These are phyloP conservation scores for Fomitopsis pinicola DNA, from an alignment of 1,284 basidiomycete genomes.

Conservation along the genomic window DNA sequence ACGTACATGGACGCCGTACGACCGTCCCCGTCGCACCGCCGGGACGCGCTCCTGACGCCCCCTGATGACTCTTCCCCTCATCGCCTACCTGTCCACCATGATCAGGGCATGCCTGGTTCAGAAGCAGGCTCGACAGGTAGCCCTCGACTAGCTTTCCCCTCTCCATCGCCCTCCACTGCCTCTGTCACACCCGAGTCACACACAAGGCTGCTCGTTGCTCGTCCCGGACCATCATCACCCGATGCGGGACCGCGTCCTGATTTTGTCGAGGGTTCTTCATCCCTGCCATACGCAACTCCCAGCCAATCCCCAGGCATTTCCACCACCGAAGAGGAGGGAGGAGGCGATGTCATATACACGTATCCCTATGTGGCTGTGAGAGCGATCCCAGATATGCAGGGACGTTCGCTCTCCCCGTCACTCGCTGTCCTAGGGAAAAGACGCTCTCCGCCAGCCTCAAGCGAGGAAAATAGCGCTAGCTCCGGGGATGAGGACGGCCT, in stretches of 20 bases:
- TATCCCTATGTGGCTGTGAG: not conserved
- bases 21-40: not conserved
- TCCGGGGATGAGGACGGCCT: slow-evolving; percentile 28
- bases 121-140: not conserved
- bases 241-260: slow-evolving; percentile 14
- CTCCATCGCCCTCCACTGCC: not conserved
- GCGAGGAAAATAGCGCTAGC: slow-evolving; percentile 31
- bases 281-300: slow-evolving; percentile 19
- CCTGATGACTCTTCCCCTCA: not conserved
- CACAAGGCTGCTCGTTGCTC: slow-evolving; percentile 7
- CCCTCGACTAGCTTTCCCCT: not conserved
- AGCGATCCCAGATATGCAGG: not conserved
- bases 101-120: not conserved
- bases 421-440: not conserved
- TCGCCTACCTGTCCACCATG: not conserved
- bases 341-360: not conserved
- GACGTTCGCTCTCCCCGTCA: not conserved
- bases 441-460: slow-evolving; percentile 7
- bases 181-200: not conserved
- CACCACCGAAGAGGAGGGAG: not conserved
- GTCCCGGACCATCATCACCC: slow-evolving; percentile 2
- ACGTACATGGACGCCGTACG: not conserved
- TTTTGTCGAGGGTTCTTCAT: slow-evolving; percentile 41
- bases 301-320: not conserved
- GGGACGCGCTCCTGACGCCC: not conserved